phyloP scores from a whole-genome alignment of 768 basidiomycete species.

The Podaxis sp. region DNA sequence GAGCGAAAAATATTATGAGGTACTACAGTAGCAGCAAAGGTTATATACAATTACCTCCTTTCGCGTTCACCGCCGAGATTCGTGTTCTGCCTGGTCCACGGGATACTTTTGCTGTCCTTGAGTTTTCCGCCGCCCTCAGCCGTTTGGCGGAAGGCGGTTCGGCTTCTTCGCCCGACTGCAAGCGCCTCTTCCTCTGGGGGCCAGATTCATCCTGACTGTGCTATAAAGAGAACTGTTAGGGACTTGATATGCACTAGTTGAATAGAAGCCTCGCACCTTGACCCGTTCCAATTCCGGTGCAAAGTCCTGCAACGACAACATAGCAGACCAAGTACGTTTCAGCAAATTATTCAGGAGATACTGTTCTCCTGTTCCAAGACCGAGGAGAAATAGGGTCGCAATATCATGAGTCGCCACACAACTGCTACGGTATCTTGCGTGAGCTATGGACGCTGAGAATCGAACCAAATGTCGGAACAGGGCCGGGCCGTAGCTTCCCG shows the following conservation, averaged over 20 bases:
- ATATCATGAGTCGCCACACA: not conserved
- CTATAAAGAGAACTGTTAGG: conserved; percentile 6
- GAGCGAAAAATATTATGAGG: not conserved
- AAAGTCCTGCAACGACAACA: not conserved
- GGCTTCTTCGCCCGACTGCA: not conserved
- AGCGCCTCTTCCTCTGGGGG: conserved; percentile 1
- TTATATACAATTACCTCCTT: not conserved
- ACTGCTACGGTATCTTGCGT: not conserved
- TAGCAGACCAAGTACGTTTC: not conserved
- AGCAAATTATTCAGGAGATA: not conserved
- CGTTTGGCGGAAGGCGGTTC: conserved; percentile 6
- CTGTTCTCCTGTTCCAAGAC: not conserved
- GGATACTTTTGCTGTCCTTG: not conserved
- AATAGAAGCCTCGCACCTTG: not conserved
- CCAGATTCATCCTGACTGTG: not conserved
- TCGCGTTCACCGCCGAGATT: not conserved
- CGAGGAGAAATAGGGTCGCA: conserved; percentile 3
- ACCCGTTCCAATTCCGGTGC: not conserved
- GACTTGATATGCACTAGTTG: not conserved
- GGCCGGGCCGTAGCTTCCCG: not conserved
- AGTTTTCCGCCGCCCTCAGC: not conserved
- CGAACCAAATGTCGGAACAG: not conserved
- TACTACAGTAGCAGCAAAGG: not conserved
- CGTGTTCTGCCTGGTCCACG: not conserved
- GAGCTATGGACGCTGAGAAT: not conserved